phyloP scores from a whole-genome alignment of 345 rosid species.

The Gossypium mustelinum region DNA sequence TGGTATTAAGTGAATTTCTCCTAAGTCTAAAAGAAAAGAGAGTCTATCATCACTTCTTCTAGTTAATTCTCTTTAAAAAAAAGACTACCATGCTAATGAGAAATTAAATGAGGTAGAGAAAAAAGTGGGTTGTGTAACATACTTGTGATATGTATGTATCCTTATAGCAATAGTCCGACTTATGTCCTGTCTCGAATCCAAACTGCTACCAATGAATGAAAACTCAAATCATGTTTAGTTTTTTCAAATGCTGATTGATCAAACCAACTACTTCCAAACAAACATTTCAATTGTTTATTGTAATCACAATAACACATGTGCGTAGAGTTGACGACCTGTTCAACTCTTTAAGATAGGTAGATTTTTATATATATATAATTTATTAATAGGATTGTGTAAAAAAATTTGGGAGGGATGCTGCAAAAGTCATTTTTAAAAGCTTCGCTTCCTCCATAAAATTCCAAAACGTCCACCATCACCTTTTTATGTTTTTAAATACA shows the following conservation, averaged over 20 bases:
- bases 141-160: background rate
- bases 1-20: no score
- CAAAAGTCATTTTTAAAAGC: conserved; percentile 2
- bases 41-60: no score
- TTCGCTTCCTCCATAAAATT: conserved; percentile 30
- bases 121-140: no score
- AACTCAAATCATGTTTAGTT: background rate
- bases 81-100: no score
- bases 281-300: conserved; percentile 5
- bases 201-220: background rate
- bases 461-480: conserved; percentile 32
- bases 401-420: background rate
- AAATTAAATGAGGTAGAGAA: no score
- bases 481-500: background rate
- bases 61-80: no score
- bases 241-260: background rate
- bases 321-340: conserved; percentile 1
- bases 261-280: conserved; percentile 8
- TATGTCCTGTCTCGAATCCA: background rate
- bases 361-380: no score
- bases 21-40: no score
- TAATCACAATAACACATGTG: background rate
- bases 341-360: background rate
- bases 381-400: background rate
- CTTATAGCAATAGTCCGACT: background rate